Conservation (phyloP, 371 early-diverging fungal species). For the Actinomucor elegans region DNA sequence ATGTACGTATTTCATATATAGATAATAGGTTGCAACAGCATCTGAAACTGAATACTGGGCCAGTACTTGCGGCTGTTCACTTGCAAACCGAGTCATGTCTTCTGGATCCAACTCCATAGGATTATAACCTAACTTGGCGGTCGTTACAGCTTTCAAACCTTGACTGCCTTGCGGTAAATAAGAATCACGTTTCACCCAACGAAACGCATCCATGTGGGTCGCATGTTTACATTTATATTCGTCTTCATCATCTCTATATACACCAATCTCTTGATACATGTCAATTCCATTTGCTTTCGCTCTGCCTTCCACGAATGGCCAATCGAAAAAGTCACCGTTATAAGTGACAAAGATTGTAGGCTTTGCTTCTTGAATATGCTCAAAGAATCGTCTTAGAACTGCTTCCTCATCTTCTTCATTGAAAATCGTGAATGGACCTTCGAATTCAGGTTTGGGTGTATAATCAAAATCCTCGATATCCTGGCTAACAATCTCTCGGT, state of each 20-base stretch:
- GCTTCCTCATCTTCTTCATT: constrained; percentile 94
- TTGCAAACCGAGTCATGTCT: constrained; percentile 96
- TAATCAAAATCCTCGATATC: constrained; percentile 99
- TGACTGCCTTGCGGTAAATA: constrained; percentile 99
- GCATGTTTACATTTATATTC: constrained; percentile 89
- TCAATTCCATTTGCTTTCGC: constrained; percentile 80
- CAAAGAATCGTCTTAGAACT: constrained; percentile 88
- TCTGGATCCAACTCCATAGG: constrained; percentile 99
- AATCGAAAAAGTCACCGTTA: constrained; percentile 99
- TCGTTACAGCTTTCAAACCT: constrained; percentile 96
- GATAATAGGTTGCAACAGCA: constrained; percentile 99
- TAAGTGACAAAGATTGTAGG: constrained; percentile 98
- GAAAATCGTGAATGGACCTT: constrained; percentile 95
- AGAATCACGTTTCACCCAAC: constrained; percentile 99
- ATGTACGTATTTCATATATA: constrained; percentile 99
- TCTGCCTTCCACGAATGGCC: constrained; percentile 97
- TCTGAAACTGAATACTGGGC: constrained; percentile 99
- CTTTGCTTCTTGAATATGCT: constrained; percentile 83
- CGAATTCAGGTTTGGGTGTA: constrained; percentile 95
- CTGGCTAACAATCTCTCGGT: constrained; percentile 94
- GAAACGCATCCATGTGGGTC: constrained; percentile 98
- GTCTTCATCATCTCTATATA: constrained; percentile 78
- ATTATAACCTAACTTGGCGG: constrained; percentile 96
- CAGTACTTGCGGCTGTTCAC: constrained; percentile 93
- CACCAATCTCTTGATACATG: constrained; percentile 85